A percentile compares a stretch with the other conserved stretches of the same genome.
Conservation (phyloP, 1,284 basidiomycete genomes). For the Trametes sp. region DNA sequence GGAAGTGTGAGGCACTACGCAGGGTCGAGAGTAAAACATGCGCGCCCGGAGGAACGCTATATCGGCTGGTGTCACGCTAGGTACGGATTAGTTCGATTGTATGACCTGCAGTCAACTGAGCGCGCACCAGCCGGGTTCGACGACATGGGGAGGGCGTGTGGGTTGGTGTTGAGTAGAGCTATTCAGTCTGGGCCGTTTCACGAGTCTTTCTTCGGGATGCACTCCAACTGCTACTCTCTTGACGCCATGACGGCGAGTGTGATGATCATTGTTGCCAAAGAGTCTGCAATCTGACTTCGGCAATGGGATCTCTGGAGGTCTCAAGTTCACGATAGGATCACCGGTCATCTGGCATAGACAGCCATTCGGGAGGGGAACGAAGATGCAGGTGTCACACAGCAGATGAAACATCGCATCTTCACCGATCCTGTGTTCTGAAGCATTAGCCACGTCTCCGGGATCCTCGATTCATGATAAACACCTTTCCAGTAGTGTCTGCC, state of each 20-base stretch:
- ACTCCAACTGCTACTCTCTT: slow-evolving; percentile 25
- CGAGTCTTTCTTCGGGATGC: slow-evolving; percentile 25
- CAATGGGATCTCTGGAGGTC: slow-evolving; percentile 36
- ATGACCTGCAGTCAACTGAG: too few species aligned
- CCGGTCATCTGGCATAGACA: slow-evolving; percentile 86
- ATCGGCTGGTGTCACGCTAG: slow-evolving; percentile 52
- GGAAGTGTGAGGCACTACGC: slow-evolving; percentile 52
- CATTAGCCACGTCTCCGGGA: too few species aligned
- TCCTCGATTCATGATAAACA: slow-evolving; percentile 33
- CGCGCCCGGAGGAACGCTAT: slow-evolving; percentile 63
- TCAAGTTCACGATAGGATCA: slow-evolving; percentile 61
- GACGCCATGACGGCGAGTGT: not conserved
- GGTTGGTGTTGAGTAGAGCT: not conserved
- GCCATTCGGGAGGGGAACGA: slow-evolving; percentile 77
- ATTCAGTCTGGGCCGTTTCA: slow-evolving; percentile 22
- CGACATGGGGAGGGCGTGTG: not conserved
- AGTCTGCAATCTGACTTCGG: not conserved
- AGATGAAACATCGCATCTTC: slow-evolving; percentile 77
- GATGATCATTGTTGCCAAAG: not conserved
- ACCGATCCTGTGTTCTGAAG: slow-evolving; percentile 67
- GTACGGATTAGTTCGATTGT: too few species aligned
- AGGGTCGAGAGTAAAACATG: slow-evolving; percentile 75
- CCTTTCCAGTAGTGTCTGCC: slow-evolving; percentile 72
- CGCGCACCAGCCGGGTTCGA: not conserved
- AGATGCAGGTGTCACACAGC: slow-evolving; percentile 75